Base-by-base conservation (phyloP, 495 filamentous ascomycete species). In the Xylaria grammica region DNA sequence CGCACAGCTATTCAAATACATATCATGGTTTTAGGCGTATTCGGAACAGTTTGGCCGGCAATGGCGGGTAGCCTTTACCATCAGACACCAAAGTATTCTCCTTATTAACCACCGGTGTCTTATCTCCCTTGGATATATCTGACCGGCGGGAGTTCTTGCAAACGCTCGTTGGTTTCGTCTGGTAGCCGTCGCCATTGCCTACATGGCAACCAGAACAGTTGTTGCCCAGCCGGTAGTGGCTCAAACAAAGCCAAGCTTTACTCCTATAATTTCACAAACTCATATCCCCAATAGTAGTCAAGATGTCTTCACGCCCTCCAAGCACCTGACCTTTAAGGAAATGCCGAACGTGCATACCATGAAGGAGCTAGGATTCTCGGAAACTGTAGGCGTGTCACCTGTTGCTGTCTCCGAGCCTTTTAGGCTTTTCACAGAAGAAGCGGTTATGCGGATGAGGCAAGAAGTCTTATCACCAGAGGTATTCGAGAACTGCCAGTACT, bases 341-440 rank as follows among this genome's bases (percentile, higher is more conserved):
- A 78, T 82, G 20, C 74, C 83, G 6, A 81, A 84, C 64, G 72
- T 83, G 24, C 73, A 86, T 65, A 86, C 78, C 5, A 89, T 90
- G 86, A 75, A 77, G 53, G 88, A 90, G 57, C 76, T 90, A 40
- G 84, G 82, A 4, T 81, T 85, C 54, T 65, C 83, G 0, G 77
- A 84, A 50, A 78, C 82, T 62, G 80, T 72, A 45, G 89, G 88
- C 11, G 79, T 91, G 34, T 91, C 89, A 19, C 81, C 84, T 0
- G 78, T 90, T 50, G 89, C 86, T 32, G 89, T 91, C 49, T 89
- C 87, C 3, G 87, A 91, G 67, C 89, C 90, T 1, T 93, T 93
- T 72, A 82, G 84, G 11, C 79, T 91, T n/a, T 91, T 92, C 75
- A 86, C 86, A 29, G 73, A 79, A 42, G 88, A 90, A 63, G 89